Evolutionary conservation across 73 alveolate species (phyloP), one percentile per base, ranked within the genome.

Genomic region (Symbiodinium pilosum): DNA sequence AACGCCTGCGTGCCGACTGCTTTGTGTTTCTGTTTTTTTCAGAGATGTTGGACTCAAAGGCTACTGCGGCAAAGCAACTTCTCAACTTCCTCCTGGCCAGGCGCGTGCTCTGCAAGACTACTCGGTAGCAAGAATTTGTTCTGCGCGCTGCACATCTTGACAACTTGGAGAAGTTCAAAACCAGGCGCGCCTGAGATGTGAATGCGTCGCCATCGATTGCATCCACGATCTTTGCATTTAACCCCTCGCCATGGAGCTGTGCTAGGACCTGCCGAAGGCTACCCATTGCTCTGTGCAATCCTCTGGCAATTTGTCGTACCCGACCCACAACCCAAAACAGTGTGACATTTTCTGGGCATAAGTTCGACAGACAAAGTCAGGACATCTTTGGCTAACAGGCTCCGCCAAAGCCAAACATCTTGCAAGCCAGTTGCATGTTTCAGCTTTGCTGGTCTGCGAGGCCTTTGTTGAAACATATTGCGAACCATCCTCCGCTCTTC

Each of bases 171-270:
- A 6, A 24, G n/a, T 54, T 30, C n/a, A 54, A 54, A 30, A 26
- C 18, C 73, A 16, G 3, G 73, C 26, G 12, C 71, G 47, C 95
- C 97, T 91, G 97, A 88, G 97, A 91, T 26, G 97, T 91, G 56
- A 91, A 91, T 30, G 97, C 97, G 43, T 93, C 98, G 39, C 98
- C 98, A 43, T 93, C 98, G 12, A 93, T 77, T 30, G 98, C 98
- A 81, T 93, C 98, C 42, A 93, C 98, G 16, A 93, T 51, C 44
- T 21, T 43, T 47, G 98, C 98, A 51, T 81, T 77, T 28, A 93
- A 89, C 26, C 98, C 98, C n/a, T 68, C 93, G 36, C 51, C 91
- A 54, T 93, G 98, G 84, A 93, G 38, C 81, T 93, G 98, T 64
- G 97, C 34, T 9, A 91, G 40, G 47, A 91, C 97, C 97, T 91